Evolutionary conservation across 768 basidiomycete species (phyloP).

Genomic region (Neoboletus magnificus): DNA sequence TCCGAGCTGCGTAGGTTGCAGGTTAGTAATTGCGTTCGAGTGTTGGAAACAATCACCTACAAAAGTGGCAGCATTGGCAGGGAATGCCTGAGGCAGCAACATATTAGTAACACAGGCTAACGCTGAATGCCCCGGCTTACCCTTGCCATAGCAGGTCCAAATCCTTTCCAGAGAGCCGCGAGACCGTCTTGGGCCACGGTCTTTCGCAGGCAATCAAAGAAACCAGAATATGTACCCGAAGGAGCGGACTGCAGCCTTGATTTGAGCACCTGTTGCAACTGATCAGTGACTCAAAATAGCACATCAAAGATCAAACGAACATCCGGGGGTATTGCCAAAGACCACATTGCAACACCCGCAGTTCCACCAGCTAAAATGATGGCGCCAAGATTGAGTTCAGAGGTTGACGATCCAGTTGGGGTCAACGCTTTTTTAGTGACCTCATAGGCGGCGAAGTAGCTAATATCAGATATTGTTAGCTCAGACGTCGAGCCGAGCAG

Average conservation of each 20-base stretch:
- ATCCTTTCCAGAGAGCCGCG: slow-evolving; percentile 90
- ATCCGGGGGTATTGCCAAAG: slow-evolving; percentile 94
- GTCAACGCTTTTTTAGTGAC: slow-evolving; percentile 85
- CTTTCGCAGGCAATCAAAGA: slow-evolving; percentile 90
- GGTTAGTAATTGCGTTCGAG: background rate
- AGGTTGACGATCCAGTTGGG: slow-evolving; percentile 73
- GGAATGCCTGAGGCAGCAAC: slow-evolving; percentile 71
- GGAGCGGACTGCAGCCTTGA: slow-evolving; percentile 95
- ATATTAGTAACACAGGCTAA: background rate
- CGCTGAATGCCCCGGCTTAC: slow-evolving; percentile 40
- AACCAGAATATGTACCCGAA: slow-evolving; percentile 93
- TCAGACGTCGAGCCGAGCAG: background rate
- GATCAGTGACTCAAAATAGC: slow-evolving; percentile 4
- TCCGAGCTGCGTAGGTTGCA: slow-evolving; percentile 57
- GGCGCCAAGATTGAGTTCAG: slow-evolving; percentile 79
- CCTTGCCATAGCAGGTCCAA: slow-evolving; percentile 94
- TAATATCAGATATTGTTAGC: slow-evolving; percentile 29
- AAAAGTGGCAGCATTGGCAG: slow-evolving; percentile 94
- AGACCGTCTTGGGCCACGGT: slow-evolving; percentile 88
- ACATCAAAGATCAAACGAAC: slow-evolving; percentile 43
- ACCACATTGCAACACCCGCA: slow-evolving; percentile 98
- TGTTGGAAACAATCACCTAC: slow-evolving; percentile 44
- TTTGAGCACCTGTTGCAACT: slow-evolving; percentile 73
- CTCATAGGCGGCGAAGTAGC: slow-evolving; percentile 98
- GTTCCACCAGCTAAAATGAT: slow-evolving; percentile 90